phyloP scores from a whole-genome alignment of 2,329 filamentous ascomycete genomes.

The Talaromyces sp. region DNA sequence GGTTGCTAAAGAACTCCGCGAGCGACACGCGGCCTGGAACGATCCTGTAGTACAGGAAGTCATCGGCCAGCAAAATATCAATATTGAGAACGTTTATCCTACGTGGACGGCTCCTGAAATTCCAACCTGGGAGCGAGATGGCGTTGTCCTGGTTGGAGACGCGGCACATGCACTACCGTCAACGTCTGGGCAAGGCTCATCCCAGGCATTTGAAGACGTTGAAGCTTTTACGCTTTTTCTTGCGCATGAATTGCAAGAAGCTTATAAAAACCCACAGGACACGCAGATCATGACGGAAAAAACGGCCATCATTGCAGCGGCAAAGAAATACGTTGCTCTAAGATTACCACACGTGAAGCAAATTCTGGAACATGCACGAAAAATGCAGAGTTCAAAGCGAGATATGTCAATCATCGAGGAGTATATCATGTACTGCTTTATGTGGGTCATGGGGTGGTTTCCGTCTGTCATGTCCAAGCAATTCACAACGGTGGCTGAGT shows the following conservation, averaged over 20 bases:
- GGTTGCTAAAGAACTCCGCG: slow-evolving; percentile 30
- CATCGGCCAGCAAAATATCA: slow-evolving; percentile 25
- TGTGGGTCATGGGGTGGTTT: slow-evolving; percentile 31
- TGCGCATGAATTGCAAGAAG: slow-evolving; percentile 20
- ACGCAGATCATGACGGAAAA: slow-evolving; percentile 12
- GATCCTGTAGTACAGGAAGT: slow-evolving; percentile 41
- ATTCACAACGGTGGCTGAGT: slow-evolving; percentile 16
- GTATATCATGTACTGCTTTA: slow-evolving; percentile 30
- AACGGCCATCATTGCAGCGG: slow-evolving; percentile 19
- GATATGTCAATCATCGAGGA: slow-evolving; percentile 29
- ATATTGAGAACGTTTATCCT: slow-evolving; percentile 42
- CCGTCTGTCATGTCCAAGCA: slow-evolving; percentile 18
- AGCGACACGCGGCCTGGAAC: slow-evolving; percentile 41
- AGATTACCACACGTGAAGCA: slow-evolving; percentile 28
- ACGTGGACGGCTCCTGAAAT: slow-evolving; percentile 45
- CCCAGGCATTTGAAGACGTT: slow-evolving; percentile 52
- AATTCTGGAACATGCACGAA: slow-evolving; percentile 26
- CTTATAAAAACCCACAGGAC: slow-evolving; percentile 5
- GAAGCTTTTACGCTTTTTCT: slow-evolving; percentile 42
- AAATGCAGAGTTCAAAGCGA: slow-evolving; percentile 29
- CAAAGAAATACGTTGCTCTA: slow-evolving; percentile 27
- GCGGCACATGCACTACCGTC: slow-evolving; percentile 53
- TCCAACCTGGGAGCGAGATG: slow-evolving; percentile 41
- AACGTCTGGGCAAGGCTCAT: slow-evolving; percentile 50
- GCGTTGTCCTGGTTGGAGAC: slow-evolving; percentile 51